Evolutionary conservation across 768 basidiomycete genomes (phyloP), one percentile per base, ranked within the genome.

Genomic region (Suillus fuscotomentosus): DNA sequence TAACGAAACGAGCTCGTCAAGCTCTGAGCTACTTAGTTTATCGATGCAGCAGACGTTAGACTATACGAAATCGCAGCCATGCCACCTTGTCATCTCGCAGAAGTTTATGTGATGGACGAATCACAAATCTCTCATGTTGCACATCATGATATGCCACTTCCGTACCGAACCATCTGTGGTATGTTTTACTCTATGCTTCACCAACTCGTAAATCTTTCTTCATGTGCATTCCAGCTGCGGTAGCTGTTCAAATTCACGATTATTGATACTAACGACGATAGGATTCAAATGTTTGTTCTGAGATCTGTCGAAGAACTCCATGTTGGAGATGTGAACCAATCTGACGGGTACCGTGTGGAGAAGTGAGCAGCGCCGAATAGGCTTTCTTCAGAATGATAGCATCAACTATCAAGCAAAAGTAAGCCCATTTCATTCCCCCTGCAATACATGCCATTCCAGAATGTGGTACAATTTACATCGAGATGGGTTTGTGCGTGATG

Each of bases 1-100:
- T 64, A 67, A 20, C 59, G 27, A 55, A 17, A 67, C 65, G 45
- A 68, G 61, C 42, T 67, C 63, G 27, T 64, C 65, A 8, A 70
- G 57, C 38, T 68, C 65, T 1, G 61, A 39, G 50, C 65, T 70
- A 31, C 63, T 63, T 42, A 34, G 31, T 14, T 61, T 67, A 54
- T 68, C 60, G 38, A 65, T 66, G 56, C 65, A 68, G 22, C 62
- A 5, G 3, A 5, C 14, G 31, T 31, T 31, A 31, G 31, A 6
- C 2, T 31, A 6, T 31, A 6, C 5, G 31, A 31, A 31, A 31
- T 31, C 31, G 1, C 31, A 31, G 31, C 31, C 5, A 31, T 31
- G 31, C 31, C 31, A 31, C 31, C 4, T 31, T 31, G 31, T 31
- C 5, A 6, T 31, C 31, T 31, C 31, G 31, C 5, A 31, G 31